Base-by-base conservation (phyloP, 1,139 yeast species). In the Pichiaceae sp. region DNA sequence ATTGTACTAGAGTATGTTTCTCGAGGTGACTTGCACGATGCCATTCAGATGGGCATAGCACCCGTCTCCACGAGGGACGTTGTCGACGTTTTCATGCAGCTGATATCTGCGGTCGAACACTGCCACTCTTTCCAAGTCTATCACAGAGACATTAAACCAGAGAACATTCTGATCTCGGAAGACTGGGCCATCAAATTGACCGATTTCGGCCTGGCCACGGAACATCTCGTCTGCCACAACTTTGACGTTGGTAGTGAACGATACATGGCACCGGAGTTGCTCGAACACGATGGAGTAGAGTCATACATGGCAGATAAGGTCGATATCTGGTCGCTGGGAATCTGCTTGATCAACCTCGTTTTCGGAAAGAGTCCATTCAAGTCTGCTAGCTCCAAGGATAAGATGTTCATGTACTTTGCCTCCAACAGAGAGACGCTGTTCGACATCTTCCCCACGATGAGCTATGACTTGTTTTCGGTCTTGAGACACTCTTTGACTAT, bases 121-220 rank as follows among this genome's bases (percentile, higher is more conserved):
- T 70, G 93, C 40, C 99, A 93, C 58, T 93, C 85, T 50, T 79
- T 87, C 34, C 96, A 96, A n/a, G 89, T 93, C 54, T 93, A 87
- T 17, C 99, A 93, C 58, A 73, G 98, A 35, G 99, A 91, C 56
- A 85, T 91, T 49, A 91, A 91, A 60, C 98, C 99, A 0, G 98
- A 86, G 51, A 93, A 93, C 54, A 82, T 93, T 34, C 65, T 93
- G 36, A 66, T 93, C 37, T 96, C 89, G 58, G 93, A 84, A 54
- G 78, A 81, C 60, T 96, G 97, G 18, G 89, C 89, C 17, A 82
- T 91, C 49, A 91, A 91, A 57, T 87, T 83, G 64, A 96, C 89
- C 38, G 97, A 91, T 61, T 91, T 91, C 56, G 98, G 98, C 28
- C 96, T 97, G 7, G 97, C 98, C 4, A 89, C 96, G 2, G 75